Evolutionary conservation across 2,329 filamentous ascomycete species (phyloP).

Genomic region (Huntiella omanensis): DNA sequence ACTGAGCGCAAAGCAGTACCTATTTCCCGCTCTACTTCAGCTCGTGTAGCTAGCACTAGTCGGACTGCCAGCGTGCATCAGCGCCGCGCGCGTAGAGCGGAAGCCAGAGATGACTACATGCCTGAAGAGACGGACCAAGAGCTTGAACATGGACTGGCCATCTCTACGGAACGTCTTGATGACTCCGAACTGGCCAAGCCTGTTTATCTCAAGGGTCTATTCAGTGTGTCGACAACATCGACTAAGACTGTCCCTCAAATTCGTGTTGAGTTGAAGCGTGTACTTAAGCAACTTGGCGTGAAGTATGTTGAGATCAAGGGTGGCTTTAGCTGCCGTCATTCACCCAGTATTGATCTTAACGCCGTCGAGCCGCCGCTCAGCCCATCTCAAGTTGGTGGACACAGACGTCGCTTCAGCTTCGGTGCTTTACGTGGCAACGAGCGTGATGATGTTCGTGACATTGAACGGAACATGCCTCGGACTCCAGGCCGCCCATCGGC

Average conservation of each 20-base stretch:
- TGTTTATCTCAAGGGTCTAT: conserved; percentile 87
- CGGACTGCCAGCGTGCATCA: conserved; percentile 84
- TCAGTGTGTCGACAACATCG: conserved; percentile 92
- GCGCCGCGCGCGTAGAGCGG: conserved; percentile 50
- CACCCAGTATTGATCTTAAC: conserved; percentile 74
- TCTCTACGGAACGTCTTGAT: conserved; percentile 39
- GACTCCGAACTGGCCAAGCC: conserved; percentile 74
- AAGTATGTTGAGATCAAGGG: conserved; percentile 84
- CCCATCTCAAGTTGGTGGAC: conserved; percentile 29
- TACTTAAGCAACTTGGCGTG: conserved; percentile 73
- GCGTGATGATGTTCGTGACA: conserved; percentile 51
- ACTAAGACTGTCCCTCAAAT: conserved; percentile 78
- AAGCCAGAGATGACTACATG: conserved; percentile 55
- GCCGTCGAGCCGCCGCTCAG: conserved; percentile 44
- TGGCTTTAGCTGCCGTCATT: conserved; percentile 76
- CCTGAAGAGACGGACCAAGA: conserved; percentile 78
- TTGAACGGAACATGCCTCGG: conserved; percentile 21
- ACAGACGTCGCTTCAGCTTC: conserved; percentile 69
- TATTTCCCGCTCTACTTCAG: conserved; percentile 40
- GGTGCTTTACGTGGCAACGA: conserved; percentile 47
- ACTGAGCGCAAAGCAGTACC: conserved; percentile 31
- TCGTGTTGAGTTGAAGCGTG: conserved; percentile 73
- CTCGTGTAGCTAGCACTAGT: conserved; percentile 69
- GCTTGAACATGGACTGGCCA: conserved; percentile 36
- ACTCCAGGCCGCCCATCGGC: conserved; percentile 25